A percentile compares a stretch with the other conserved stretches of the same genome.
Conservation (phyloP, 768 basidiomycete species). For the Calocybe gangraenosa region DNA sequence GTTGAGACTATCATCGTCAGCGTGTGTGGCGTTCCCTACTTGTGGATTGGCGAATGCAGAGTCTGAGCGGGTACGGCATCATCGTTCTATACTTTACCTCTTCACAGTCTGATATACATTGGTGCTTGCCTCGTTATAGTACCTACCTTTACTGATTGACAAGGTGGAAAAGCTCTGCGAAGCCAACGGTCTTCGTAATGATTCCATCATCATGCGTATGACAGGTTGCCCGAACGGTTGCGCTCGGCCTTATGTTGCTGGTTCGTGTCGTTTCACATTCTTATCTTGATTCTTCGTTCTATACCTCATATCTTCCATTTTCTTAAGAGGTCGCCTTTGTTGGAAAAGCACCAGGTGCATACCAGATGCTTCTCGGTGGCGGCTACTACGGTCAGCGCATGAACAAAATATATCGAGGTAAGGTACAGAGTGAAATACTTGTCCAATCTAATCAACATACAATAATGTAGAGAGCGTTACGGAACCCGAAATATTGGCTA, state of each 20-base stretch:
- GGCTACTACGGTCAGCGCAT: constrained; percentile 92
- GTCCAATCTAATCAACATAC: neutral
- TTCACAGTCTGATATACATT: neutral
- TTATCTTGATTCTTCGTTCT: neutral
- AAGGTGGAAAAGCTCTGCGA: constrained; percentile 96
- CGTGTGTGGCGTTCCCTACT: constrained; percentile 97
- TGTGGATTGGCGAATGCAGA: constrained; percentile 62
- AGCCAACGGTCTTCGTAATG: constrained; percentile 87
- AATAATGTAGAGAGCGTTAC: constrained; percentile 66
- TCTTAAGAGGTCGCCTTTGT: constrained; percentile 87
- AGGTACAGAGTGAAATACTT: constrained; percentile 12
- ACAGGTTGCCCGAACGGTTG: constrained; percentile 96
- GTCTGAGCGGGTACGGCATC: constrained; percentile 44
- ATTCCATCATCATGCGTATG: constrained; percentile 98
- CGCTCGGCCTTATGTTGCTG: constrained; percentile 89
- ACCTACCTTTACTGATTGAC: constrained; percentile 86
- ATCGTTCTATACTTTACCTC: neutral
- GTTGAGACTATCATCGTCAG: constrained; percentile 83
- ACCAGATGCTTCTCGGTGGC: constrained; percentile 93
- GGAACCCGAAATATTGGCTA: constrained; percentile 88
- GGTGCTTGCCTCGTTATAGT: constrained; percentile 39
- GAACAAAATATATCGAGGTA: constrained; percentile 93
- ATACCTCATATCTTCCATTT: constrained; percentile 2
- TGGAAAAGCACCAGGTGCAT: constrained; percentile 91
- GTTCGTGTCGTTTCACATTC: constrained; percentile 27